These are phyloP conservation scores for Aureobasidium sp. DNA, from an alignment of 2,329 filamentous ascomycete genomes.

Conservation along the genomic window DNA sequence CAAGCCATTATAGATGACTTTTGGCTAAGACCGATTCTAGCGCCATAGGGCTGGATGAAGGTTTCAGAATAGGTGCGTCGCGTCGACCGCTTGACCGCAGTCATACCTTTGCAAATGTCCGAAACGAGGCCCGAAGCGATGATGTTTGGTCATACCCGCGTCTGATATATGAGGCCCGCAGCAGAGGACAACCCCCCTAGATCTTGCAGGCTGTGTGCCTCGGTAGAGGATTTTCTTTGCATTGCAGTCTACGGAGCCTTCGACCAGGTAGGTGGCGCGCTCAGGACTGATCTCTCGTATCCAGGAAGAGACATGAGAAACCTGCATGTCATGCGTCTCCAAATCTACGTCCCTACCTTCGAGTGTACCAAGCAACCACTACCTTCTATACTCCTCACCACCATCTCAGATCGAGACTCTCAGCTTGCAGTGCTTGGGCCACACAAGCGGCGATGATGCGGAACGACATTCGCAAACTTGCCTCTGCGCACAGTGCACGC, in stretches of 20 bases:
- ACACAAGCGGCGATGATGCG: conserved; percentile 1
- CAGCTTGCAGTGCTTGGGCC: neutral
- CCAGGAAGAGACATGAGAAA: neutral
- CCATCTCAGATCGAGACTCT: neutral
- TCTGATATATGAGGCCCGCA: neutral
- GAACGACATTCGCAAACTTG: neutral
- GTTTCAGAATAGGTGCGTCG: neutral
- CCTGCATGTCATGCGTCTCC: neutral
- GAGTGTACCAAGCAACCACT: neutral
- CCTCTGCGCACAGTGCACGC: conserved; percentile 9
- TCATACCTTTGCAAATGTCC: neutral
- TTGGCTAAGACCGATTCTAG: neutral
- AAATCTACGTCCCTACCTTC: neutral
- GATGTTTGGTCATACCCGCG: neutral
- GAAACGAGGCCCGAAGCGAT: neutral
- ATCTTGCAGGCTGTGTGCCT: neutral
- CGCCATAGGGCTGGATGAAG: neutral
- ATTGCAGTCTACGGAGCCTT: neutral
- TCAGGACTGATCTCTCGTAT: neutral
- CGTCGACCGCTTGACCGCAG: neutral
- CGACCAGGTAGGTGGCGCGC: neutral
- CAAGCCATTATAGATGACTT: neutral
- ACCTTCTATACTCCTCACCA: neutral
- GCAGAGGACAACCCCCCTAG: neutral
- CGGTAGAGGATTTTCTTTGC: neutral